Conservation (phyloP, 345 rosid species). For the Euphorbia pulcherrima region DNA sequence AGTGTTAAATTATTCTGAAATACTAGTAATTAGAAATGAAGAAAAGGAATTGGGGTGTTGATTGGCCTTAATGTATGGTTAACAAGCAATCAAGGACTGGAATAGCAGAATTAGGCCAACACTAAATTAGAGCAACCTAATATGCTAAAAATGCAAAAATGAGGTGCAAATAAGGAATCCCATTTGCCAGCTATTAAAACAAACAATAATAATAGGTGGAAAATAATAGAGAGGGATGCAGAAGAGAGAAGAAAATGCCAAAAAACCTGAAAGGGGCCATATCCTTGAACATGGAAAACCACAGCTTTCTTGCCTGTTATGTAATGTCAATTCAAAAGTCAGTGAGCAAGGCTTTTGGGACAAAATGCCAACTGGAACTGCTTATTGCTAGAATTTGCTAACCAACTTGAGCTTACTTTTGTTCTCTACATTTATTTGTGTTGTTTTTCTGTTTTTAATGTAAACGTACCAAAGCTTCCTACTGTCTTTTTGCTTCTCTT, state of each 20-base stretch:
- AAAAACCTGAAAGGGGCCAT: conserved; percentile 32
- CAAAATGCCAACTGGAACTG: conserved; percentile 15
- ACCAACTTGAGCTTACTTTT: conserved; percentile 20
- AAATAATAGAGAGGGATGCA: conserved; percentile 16
- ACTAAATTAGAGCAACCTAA: neutral
- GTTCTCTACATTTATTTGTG: conserved; percentile 21
- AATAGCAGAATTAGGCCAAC: neutral
- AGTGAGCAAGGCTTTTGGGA: conserved; percentile 8
- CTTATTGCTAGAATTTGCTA: conserved; percentile 2
- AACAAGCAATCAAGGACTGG: neutral
- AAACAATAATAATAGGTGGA: no score
- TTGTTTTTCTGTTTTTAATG: no score
- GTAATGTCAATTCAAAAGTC: conserved; percentile 8
- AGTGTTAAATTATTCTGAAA: no score
- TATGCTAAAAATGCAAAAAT: neutral
- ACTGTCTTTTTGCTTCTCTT: conserved; percentile 17
- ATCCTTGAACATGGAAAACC: conserved; percentile 37
- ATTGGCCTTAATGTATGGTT: neutral
- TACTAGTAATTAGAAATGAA: no score
- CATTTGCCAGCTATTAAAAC: neutral
- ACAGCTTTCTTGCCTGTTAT: conserved; percentile 27
- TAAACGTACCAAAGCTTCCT: conserved; percentile 17
- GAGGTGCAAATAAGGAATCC: neutral
- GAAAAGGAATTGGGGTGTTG: neutral
- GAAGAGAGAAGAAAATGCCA: conserved; percentile 20